Conservation (phyloP, 2,329 filamentous ascomycete species). For the Zasmidium citrigriseum region DNA sequence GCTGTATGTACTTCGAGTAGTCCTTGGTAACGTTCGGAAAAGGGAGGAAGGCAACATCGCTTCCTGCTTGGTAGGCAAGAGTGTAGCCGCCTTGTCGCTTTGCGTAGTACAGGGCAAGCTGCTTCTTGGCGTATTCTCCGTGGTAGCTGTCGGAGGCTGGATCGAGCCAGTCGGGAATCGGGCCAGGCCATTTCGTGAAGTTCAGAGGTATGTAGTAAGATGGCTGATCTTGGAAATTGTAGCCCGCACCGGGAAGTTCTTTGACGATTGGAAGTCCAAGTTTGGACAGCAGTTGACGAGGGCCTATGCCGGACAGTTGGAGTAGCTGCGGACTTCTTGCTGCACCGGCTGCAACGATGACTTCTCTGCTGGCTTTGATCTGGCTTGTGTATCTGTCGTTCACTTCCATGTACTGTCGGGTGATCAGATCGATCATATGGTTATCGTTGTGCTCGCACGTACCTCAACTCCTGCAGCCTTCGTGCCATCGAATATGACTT, state of each 20-base stretch:
- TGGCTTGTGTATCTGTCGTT: background rate
- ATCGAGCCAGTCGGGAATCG: conserved; percentile 12
- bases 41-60: conserved; percentile 22
- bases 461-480: background rate
- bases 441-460: background rate
- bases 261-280: conserved; percentile 55
- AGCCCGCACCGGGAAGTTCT: conserved; percentile 62
- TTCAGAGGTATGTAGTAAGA: conserved; percentile 1
- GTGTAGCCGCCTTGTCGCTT: conserved; percentile 33
- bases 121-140: conserved; percentile 2
- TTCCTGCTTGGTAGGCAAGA: conserved; percentile 17
- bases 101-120: conserved; percentile 11
- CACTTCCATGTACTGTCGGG: background rate
- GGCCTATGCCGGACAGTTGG: conserved; percentile 63
- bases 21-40: conserved; percentile 25
- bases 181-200: conserved; percentile 8
- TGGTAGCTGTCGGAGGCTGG: background rate
- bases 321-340: conserved; percentile 66
- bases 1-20: conserved; percentile 18
- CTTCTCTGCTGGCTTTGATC: conserved; percentile 37
- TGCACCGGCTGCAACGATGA: conserved; percentile 53
- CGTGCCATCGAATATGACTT: background rate
- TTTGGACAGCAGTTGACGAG: conserved; percentile 50
- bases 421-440: background rate
- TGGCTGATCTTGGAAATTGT: conserved; percentile 61